Conservation (phyloP, 345 rosid genomes). For the Euphorbia lathyris region DNA sequence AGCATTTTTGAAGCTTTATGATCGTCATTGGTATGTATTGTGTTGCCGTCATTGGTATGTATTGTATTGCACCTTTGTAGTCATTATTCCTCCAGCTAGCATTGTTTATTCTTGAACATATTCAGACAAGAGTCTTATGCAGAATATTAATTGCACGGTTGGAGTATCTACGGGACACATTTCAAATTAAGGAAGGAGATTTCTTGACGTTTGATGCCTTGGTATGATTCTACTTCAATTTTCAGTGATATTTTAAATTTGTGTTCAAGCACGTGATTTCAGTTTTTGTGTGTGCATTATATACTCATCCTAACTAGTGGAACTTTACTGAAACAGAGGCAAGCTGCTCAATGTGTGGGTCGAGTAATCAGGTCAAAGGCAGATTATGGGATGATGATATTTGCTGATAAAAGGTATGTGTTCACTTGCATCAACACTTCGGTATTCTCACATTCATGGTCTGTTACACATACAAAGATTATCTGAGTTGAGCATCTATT, state of each 20-base stretch:
- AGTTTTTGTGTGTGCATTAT: conserved; percentile 5
- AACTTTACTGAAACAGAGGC: conserved; percentile 57
- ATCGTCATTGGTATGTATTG: background rate
- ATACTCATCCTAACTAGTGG: conserved; percentile 10
- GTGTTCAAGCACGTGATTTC: background rate
- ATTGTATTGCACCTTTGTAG: background rate
- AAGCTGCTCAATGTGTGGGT: conserved; percentile 99
- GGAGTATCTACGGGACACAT: conserved; percentile 91
- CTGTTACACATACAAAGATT: background rate
- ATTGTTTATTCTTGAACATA: background rate
- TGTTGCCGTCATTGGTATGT: background rate
- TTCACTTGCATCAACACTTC: background rate
- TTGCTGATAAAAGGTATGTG: conserved; percentile 86
- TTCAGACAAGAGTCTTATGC: conserved; percentile 12
- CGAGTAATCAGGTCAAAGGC: conserved; percentile 96
- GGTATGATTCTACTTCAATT: conserved; percentile 44
- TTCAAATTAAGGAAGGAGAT: conserved; percentile 98
- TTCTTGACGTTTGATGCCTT: conserved; percentile 94
- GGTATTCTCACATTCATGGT: background rate
- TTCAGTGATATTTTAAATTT: background rate
- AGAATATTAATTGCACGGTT: conserved; percentile 87
- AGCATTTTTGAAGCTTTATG: background rate
- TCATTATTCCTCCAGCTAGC: background rate
- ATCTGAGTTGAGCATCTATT: background rate
- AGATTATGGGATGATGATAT: conserved; percentile 99